phyloP scores from a whole-genome alignment of 106 monocot genomes.

The Allium fistulosum region DNA sequence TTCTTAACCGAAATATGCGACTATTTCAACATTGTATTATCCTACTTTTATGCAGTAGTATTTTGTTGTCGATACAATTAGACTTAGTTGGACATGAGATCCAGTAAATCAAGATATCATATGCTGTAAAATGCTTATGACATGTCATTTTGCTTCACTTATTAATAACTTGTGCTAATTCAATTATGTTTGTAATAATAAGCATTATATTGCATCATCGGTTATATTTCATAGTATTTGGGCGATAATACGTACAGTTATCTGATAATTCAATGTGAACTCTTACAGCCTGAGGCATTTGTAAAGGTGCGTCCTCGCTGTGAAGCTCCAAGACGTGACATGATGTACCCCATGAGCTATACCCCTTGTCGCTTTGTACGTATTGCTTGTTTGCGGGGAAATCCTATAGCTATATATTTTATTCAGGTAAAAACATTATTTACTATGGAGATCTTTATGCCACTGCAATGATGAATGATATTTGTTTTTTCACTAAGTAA shows the following conservation, averaged over 20 bases:
- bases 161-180: not conserved
- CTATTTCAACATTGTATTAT: no score
- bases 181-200: not conserved
- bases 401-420: conserved; percentile 95
- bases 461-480: no score
- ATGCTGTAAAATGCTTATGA: not conserved
- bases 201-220: no score
- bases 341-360: conserved; percentile 82
- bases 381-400: conserved; percentile 90
- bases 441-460: no score
- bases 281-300: conserved; percentile 87
- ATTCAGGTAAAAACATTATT: conserved; percentile 56
- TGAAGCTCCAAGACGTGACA: conserved; percentile 94
- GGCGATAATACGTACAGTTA: not conserved
- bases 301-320: conserved; percentile 85
- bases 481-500: no score
- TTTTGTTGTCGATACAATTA: not conserved
- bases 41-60: not conserved
- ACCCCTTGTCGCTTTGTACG: conserved; percentile 91
- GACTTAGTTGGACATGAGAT: not conserved
- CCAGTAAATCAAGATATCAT: no score
- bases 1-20: no score
- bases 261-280: not conserved
- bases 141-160: not conserved
- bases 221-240: no score